phyloP scores from a whole-genome alignment of 192 early-diverging fungal species.

The Physocladia obscura region DNA sequence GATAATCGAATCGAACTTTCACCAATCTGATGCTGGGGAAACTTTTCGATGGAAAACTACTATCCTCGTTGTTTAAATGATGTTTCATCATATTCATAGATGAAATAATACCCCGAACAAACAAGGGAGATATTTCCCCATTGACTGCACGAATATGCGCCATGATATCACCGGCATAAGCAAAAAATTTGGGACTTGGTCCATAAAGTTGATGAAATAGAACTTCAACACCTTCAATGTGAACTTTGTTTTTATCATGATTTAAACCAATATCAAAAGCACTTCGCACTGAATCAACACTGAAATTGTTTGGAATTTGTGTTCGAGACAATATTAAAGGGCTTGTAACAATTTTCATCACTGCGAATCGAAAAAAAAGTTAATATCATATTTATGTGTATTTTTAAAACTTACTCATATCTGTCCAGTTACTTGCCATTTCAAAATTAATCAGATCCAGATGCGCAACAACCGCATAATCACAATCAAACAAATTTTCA shows the following conservation, averaged over 20 bases:
- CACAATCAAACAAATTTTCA: conserved; percentile 12
- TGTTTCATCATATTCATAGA: conserved; percentile 63
- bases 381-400: too few species aligned
- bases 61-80: conserved; percentile 68
- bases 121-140: conserved; percentile 66
- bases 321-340: conserved; percentile 24
- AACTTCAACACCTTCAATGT: conserved; percentile 21
- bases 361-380: conserved; percentile 2
- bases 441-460: conserved; percentile 1
- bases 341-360: conserved; percentile 19
- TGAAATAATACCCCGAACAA: conserved; percentile 50
- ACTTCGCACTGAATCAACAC: not conserved
- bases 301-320: not conserved
- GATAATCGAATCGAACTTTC: conserved; percentile 51
- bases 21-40: conserved; percentile 61
- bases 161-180: conserved; percentile 72
- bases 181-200: conserved; percentile 59
- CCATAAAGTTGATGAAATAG: conserved; percentile 57
- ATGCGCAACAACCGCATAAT: not conserved
- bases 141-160: conserved; percentile 59
- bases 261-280: conserved; percentile 3
- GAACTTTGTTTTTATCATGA: conserved; percentile 1
- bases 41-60: conserved; percentile 49
- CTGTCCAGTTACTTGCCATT: conserved; percentile 6
- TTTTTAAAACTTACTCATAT: conserved; percentile 9